A percentile compares a stretch with the other conserved stretches of the same genome.
phyloP scores from a whole-genome alignment of 2,329 filamentous ascomycete species.

The Aspergillus floridensis region DNA sequence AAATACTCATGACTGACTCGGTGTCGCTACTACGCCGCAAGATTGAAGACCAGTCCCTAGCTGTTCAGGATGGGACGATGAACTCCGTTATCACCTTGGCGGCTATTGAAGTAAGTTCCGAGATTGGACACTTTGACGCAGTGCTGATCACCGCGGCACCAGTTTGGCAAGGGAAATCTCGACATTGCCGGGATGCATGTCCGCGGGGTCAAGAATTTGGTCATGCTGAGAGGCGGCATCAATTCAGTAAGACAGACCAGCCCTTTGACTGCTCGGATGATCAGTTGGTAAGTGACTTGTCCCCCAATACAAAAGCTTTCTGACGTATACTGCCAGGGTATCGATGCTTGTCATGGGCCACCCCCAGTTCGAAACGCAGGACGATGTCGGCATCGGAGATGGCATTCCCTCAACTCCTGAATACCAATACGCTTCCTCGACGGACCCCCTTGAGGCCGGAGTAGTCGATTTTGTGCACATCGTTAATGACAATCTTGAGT shows the following conservation, averaged over 20 bases:
- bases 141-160: not conserved
- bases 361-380: conserved; percentile 55
- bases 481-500: conserved; percentile 32
- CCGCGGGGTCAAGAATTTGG: conserved; percentile 50
- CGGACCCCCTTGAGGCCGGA: not conserved
- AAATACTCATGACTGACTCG: conserved; percentile 58
- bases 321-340: conserved; percentile 45
- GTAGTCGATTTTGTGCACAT: not conserved
- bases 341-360: conserved; percentile 54
- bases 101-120: conserved; percentile 52
- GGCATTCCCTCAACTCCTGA: conserved; percentile 51
- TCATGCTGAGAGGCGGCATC: conserved; percentile 53
- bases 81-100: conserved; percentile 58
- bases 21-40: conserved; percentile 53
- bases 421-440: conserved; percentile 44
- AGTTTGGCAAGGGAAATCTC: conserved; percentile 56
- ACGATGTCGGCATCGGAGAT: conserved; percentile 49
- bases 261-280: conserved; percentile 56
- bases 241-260: conserved; percentile 48
- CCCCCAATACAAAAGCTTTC: not conserved
- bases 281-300: conserved; percentile 47
- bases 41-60: conserved; percentile 47
- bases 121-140: not conserved
- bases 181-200: conserved; percentile 49
- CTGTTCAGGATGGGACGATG: conserved; percentile 55